Conservation (phyloP, 2,329 filamentous ascomycete genomes). For the Pestalotiopsis sp. region DNA sequence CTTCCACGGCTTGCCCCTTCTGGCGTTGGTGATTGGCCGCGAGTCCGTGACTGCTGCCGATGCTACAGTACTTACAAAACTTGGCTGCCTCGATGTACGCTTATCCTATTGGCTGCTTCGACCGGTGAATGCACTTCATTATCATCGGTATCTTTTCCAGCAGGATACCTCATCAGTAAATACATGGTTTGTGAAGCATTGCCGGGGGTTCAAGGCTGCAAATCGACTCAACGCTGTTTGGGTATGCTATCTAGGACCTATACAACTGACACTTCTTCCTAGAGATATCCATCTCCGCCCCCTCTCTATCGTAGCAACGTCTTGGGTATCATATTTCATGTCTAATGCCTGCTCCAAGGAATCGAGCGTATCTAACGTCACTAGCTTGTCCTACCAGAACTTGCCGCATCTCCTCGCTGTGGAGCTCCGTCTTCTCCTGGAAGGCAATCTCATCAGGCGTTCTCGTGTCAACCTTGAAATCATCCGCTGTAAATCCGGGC, state of each 20-base stretch:
- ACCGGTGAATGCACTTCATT: too few species aligned
- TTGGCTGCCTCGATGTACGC: too few species aligned
- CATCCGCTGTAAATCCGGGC: conserved; percentile 49
- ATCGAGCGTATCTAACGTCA: conserved; percentile 74
- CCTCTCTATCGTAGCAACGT: neutral
- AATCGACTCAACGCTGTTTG: too few species aligned
- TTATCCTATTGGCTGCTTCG: too few species aligned
- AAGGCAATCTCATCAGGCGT: conserved; percentile 49
- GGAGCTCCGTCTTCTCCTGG: conserved; percentile 59
- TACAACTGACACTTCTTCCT: too few species aligned
- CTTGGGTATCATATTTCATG: conserved; percentile 16
- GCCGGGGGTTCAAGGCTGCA: too few species aligned
- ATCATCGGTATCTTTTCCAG: too few species aligned
- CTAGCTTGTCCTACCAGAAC: conserved; percentile 78
- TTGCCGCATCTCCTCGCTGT: conserved; percentile 71
- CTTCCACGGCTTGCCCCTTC: neutral
- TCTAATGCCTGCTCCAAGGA: conserved; percentile 55
- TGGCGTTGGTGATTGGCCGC: neutral
- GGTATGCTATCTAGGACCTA: too few species aligned
- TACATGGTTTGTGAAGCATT: too few species aligned
- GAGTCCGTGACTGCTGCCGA: neutral
- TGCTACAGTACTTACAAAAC: neutral
- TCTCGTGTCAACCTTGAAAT: conserved; percentile 50
- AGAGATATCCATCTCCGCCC: neutral
- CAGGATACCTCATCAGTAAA: too few species aligned